These are phyloP conservation scores for Pythium chondricola DNA, from an alignment of 352 stramenopile species.

Conservation along the genomic window DNA sequence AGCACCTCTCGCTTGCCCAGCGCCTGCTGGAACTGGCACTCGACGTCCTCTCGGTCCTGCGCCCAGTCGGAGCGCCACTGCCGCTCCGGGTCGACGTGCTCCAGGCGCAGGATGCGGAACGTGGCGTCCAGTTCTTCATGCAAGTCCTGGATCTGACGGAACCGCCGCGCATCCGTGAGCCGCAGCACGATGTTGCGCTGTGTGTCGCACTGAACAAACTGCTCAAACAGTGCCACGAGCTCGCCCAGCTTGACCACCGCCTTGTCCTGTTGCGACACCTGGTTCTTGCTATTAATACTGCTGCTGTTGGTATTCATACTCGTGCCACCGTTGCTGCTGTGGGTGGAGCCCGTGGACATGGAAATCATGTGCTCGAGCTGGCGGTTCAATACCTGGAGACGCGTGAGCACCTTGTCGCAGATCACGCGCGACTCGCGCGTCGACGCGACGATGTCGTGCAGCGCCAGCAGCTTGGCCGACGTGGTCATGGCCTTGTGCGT, in stretches of 20 bases:
- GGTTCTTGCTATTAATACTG: conserved; percentile 2
- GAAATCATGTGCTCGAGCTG: conserved; percentile 23
- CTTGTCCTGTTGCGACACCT: conserved; percentile 9
- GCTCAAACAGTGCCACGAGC: conserved; percentile 12
- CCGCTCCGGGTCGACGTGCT: conserved; percentile 42
- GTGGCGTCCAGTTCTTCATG: conserved; percentile 19
- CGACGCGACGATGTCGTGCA: conserved; percentile 4
- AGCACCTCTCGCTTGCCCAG: conserved; percentile 13
- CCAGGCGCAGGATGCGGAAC: conserved; percentile 19
- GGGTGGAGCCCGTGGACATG: conserved; percentile 15
- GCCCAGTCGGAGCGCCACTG: conserved; percentile 47
- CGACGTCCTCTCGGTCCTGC: conserved; percentile 29
- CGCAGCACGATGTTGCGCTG: conserved; percentile 15
- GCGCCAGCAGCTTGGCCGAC: conserved; percentile 10
- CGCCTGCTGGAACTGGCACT: conserved; percentile 34
- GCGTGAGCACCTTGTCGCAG: conserved; percentile 19
- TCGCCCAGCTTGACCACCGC: conserved; percentile 11
- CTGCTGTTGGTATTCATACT: background rate
- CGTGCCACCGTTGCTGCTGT: background rate
- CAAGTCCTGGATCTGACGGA: conserved; percentile 16
- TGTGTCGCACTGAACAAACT: conserved; percentile 13
- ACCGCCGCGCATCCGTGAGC: conserved; percentile 18
- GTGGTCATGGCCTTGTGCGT: conserved; percentile 9
- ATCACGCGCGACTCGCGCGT: conserved; percentile 10
- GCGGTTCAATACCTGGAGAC: conserved; percentile 15